Evolutionary conservation across 2,329 filamentous ascomycete genomes (phyloP), one percentile per base, ranked within the genome.

Genomic region (Sporothrix phasma): DNA sequence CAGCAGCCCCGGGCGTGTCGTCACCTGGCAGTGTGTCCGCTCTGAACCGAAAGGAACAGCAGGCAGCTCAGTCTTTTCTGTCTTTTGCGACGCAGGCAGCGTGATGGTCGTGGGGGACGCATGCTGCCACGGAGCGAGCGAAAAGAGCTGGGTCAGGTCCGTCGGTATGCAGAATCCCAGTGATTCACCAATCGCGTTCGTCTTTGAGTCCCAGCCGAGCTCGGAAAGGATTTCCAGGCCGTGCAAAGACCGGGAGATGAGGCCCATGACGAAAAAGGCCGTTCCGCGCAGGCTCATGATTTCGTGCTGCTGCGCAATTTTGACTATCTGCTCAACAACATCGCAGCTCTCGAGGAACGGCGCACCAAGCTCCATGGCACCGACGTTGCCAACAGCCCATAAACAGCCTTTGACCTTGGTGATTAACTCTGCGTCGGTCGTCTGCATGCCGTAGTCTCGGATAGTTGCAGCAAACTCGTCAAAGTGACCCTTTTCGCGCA

Each of bases 371-470:
- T 97, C 93, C 92, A 99, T 97, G 0, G 92, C 97, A 0, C 94
- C 94, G 43, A 99, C 93, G 70, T 99, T 99, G 26, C 94, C 94
- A 0, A 99, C 92, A 0, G 94, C 94, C 94, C 94, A 99, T 56
- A 99, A 80, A 73, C 92, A 97, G 7, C 92, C 94, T 74, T 99
- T 99, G 68, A 97, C 91, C 73, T 97, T 97, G 65, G 91, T 85
- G 51, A 97, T 86, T 26, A 88, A 83, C 74, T 99, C 94, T 0
- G 83, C 74, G 70, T 99, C 94, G 68, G 95, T 88, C 47, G 87
- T 87, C 69, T 94, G 88, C 79, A 92, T 88, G 41, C 88, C 89
- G 70, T 92, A 88, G 67, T 97, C 92, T 58, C 88, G 87, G 68
- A 99, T 96, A 0, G 90, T 97, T 53, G 85, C 81, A 0, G 87